Conservation (phyloP, 2,329 filamentous ascomycete species). For the Aspergillus novofumigatus region DNA sequence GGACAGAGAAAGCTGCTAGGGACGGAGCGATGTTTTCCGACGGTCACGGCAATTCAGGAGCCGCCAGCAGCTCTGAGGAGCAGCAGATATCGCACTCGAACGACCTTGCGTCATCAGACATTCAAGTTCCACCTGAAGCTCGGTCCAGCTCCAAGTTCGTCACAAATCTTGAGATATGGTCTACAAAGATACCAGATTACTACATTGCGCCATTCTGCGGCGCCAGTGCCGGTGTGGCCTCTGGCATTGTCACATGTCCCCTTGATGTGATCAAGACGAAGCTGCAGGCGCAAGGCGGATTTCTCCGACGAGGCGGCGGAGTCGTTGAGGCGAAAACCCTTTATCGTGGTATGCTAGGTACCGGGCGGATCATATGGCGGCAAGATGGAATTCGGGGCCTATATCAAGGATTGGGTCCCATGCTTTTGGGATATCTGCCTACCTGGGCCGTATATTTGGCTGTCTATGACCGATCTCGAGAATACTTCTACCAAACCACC, state of each 20-base stretch:
- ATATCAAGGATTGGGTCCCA: slow-evolving; percentile 89
- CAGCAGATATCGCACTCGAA: slow-evolving; percentile 23
- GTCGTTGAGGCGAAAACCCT: slow-evolving; percentile 49
- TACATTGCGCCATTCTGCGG: slow-evolving; percentile 79
- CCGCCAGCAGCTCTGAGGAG: slow-evolving; percentile 28
- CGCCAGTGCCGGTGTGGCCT: slow-evolving; percentile 84
- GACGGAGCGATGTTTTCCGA: slow-evolving; percentile 44
- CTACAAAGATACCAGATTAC: slow-evolving; percentile 49
- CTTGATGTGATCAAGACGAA: slow-evolving; percentile 99
- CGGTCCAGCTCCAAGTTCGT: slow-evolving; percentile 28
- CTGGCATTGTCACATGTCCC: slow-evolving; percentile 90
- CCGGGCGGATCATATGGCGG: slow-evolving; percentile 76
- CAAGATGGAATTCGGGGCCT: slow-evolving; percentile 86
- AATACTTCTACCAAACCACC: slow-evolving; percentile 63
- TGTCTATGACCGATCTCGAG: slow-evolving; percentile 87
- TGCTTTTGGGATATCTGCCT: slow-evolving; percentile 90
- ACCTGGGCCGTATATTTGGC: slow-evolving; percentile 99
- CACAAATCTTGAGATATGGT: slow-evolving; percentile 39
- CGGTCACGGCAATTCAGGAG: slow-evolving; percentile 36
- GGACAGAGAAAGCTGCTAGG: slow-evolving; percentile 36
- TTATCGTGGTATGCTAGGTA: slow-evolving; percentile 85
- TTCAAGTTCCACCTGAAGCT: slow-evolving; percentile 26
- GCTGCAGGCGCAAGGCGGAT: slow-evolving; percentile 89
- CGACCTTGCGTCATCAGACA: slow-evolving; percentile 17
- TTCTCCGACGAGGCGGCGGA: slow-evolving; percentile 47